Conservation (phyloP, 179 eudicot genomes). For the Carnegiea gigantea region DNA sequence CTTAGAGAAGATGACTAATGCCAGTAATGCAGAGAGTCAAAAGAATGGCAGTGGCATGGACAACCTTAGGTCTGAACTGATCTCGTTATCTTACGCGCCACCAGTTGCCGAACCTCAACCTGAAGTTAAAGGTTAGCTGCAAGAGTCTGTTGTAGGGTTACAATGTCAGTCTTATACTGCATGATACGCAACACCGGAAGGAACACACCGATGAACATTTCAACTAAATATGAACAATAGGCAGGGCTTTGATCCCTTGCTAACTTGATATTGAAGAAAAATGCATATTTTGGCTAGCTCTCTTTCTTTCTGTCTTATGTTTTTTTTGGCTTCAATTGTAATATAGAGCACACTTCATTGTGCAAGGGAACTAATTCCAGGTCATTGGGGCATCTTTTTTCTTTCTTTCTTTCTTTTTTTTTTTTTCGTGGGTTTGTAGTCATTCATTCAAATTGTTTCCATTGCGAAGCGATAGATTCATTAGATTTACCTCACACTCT, state of each 20-base stretch:
- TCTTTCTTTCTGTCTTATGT: too few species aligned
- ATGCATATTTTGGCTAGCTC: background rate
- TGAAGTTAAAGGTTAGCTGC: constrained; percentile 15
- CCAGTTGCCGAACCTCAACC: constrained; percentile 23
- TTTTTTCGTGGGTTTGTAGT: too few species aligned
- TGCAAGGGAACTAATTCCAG: too few species aligned
- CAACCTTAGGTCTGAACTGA: constrained; percentile 25
- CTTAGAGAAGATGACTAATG: constrained; percentile 12
- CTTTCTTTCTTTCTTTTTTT: too few species aligned
- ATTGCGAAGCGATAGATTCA: too few species aligned
- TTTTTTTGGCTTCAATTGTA: too few species aligned
- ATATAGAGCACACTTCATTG: too few species aligned
- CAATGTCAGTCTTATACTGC: constrained; percentile 14
- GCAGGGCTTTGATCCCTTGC: background rate
- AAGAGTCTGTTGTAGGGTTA: constrained; percentile 1
- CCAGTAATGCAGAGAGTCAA: background rate
- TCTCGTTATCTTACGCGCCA: constrained; percentile 28
- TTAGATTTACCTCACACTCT: too few species aligned
- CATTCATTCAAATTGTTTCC: too few species aligned
- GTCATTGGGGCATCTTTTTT: too few species aligned
- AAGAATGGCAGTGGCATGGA: constrained; percentile 15
- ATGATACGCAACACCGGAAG: background rate
- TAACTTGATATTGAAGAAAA: background rate
- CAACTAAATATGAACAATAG: background rate
- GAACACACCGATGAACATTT: background rate